phyloP scores from a whole-genome alignment of 441 rosid genomes.

The Erodium trifolium region DNA sequence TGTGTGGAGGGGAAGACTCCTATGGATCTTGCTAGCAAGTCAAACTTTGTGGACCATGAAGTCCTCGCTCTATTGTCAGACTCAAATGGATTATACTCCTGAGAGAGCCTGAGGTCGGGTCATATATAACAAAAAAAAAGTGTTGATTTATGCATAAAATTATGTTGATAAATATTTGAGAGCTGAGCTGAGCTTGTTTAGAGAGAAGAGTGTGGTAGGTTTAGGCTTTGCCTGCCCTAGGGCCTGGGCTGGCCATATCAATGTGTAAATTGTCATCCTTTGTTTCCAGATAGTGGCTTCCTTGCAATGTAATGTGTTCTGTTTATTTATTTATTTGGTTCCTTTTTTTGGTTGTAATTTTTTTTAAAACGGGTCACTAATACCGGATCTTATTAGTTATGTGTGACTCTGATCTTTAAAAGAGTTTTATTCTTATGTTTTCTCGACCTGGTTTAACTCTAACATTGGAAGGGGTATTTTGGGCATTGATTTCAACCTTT shows the following conservation, averaged over 20 bases:
- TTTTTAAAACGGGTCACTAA: no score
- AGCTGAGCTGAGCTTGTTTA: background rate
- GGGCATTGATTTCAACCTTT: constrained; percentile 25
- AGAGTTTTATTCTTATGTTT: no score
- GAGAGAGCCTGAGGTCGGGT: background rate
- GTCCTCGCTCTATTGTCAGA: constrained; percentile 45
- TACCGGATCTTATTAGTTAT: no score
- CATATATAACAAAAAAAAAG: background rate
- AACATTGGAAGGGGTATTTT: constrained; percentile 32
- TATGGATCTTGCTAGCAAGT: constrained; percentile 39
- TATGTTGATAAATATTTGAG: constrained; percentile 6
- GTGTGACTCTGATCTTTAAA: no score
- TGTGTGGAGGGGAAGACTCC: constrained; percentile 50
- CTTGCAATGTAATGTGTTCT: background rate
- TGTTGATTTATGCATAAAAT: constrained; percentile 7
- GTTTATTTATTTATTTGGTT: constrained; percentile 12
- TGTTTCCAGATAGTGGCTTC: background rate
- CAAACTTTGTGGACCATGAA: constrained; percentile 48
- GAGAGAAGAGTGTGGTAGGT: constrained; percentile 7
- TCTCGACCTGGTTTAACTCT: no score
- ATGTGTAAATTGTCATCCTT: background rate
- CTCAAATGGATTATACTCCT: constrained; percentile 27
- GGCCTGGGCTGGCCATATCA: background rate
- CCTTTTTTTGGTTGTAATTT: constrained; percentile 18
- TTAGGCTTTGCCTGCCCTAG: background rate